These are phyloP conservation scores for Tetracentron sinense DNA, from an alignment of 164 flowering plant species.

Conservation along the genomic window DNA sequence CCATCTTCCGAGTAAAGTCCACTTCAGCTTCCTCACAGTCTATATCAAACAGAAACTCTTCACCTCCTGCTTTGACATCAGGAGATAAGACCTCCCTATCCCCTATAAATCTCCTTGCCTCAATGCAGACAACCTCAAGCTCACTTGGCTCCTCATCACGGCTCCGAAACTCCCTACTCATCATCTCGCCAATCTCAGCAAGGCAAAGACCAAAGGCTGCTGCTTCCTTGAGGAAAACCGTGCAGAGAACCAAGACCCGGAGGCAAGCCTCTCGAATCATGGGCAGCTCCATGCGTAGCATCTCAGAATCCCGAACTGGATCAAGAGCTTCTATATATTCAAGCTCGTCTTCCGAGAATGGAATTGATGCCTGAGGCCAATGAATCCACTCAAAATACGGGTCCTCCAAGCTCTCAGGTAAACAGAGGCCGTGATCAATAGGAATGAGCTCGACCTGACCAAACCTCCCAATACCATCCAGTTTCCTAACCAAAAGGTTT, in stretches of 20 bases:
- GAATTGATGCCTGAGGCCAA: conserved; percentile 20
- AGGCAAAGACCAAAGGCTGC: conserved; percentile 14
- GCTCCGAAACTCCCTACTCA: conserved; percentile 9
- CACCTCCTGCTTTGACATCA: conserved; percentile 24
- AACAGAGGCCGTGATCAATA: conserved; percentile 18
- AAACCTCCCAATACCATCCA: conserved; percentile 13
- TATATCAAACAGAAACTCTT: conserved; percentile 48
- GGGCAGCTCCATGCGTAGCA: conserved; percentile 10
- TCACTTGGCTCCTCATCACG: conserved; percentile 16
- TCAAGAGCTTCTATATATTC: conserved; percentile 11
- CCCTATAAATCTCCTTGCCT: conserved; percentile 6
- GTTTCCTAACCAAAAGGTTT: conserved; percentile 15
- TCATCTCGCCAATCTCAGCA: conserved; percentile 20
- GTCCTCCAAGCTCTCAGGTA: conserved; percentile 17
- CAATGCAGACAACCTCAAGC: conserved; percentile 14
- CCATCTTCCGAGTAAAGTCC: conserved; percentile 9
- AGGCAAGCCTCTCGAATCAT: conserved; percentile 21
- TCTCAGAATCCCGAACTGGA: conserved; percentile 10
- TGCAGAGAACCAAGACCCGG: conserved; percentile 14
- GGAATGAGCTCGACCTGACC: conserved; percentile 17
- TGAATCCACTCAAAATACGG: conserved; percentile 20
- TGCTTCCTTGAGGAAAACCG: conserved; percentile 18
- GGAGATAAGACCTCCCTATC: conserved; percentile 27
- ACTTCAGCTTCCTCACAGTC: conserved; percentile 46
- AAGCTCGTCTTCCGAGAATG: conserved; percentile 13